Evolutionary conservation across 441 rosid species (phyloP), one percentile per base, ranked within the genome.

Genomic region (Corymbia calophylla): DNA sequence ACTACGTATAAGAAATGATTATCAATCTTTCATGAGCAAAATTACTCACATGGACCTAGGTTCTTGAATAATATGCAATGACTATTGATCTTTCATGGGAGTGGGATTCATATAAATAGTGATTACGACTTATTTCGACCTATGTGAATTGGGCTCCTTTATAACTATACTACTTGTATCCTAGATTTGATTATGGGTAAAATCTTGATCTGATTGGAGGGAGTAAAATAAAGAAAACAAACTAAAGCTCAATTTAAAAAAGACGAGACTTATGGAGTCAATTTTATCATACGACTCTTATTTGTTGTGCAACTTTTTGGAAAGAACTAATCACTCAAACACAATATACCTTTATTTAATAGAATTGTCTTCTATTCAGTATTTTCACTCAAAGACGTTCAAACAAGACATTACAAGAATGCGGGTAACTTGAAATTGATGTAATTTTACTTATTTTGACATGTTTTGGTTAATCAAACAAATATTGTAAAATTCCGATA

Each of bases 371-470:
- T 16, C 5, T 31, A 66, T n/a, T 4, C 39, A 16, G 8, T 31
- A 66, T 31, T 66, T 66, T 31, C 3, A 31, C 8, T 66, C 2
- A 66, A 7, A 68, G 47, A 18, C 47, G 5, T 9, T 68, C 25
- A 68, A 68, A 68, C 11, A 68, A 32, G 80, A 17, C 82, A 39
- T 6, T 3, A 39, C 16, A 35, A 8, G 6, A 17, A 3, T 2
- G 1, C 2, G 0, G 4, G 51, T 6, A 21, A 39, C 2, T 21
- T 6, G 21, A 62, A 23, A 39, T 44, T 4, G 0, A 77, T 10
- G 1, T 8, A 39, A 73, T 18, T 6, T 12, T 23, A 77, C 17
- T 3, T 39, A 0, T 44, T 3, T 77, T 77, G 1, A 6, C 1
- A 9, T 39, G n/a, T 44, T 44, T 13, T 23, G 17, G 4, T 23